Evolutionary conservation across 495 filamentous ascomycete genomes (phyloP).

Genomic region (Xylaria intraflava): DNA sequence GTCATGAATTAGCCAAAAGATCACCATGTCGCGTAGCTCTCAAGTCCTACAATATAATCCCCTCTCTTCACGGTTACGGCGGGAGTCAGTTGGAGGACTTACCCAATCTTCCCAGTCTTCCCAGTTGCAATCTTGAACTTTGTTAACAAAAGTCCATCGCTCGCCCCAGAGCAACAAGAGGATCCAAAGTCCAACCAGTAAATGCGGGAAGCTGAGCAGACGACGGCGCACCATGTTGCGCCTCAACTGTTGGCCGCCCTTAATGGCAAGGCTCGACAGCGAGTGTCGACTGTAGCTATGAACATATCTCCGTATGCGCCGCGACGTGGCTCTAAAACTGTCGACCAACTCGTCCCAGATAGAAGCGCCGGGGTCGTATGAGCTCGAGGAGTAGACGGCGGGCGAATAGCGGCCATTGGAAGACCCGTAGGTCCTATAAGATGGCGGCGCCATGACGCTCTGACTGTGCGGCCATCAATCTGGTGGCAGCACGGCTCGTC

Average conservation of each 20-base stretch:
- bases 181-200: conserved; percentile 68
- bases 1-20: conserved; percentile 3
- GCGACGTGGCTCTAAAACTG: conserved; percentile 11
- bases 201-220: conserved; percentile 55
- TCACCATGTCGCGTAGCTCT: background rate
- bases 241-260: conserved; percentile 24
- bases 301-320: conserved; percentile 28
- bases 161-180: conserved; percentile 82
- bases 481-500: background rate
- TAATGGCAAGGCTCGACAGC: conserved; percentile 19
- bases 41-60: background rate
- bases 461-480: conserved; percentile 26
- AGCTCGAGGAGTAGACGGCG: conserved; percentile 6
- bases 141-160: conserved; percentile 62
- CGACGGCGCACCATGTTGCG: conserved; percentile 39
- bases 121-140: conserved; percentile 72
- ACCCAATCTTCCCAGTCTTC: conserved; percentile 89
- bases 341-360: conserved; percentile 28
- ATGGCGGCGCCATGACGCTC: conserved; percentile 29
- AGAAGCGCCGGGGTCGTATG: conserved; percentile 19
- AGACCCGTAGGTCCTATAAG: conserved; percentile 32
- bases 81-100: conserved; percentile 25
- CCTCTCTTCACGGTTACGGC: background rate
- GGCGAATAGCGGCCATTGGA: conserved; percentile 6
- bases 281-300: conserved; percentile 31